Conservation (phyloP, 225 moss, liverwort and hornwort genomes). For the Pleurozium schreberi region DNA sequence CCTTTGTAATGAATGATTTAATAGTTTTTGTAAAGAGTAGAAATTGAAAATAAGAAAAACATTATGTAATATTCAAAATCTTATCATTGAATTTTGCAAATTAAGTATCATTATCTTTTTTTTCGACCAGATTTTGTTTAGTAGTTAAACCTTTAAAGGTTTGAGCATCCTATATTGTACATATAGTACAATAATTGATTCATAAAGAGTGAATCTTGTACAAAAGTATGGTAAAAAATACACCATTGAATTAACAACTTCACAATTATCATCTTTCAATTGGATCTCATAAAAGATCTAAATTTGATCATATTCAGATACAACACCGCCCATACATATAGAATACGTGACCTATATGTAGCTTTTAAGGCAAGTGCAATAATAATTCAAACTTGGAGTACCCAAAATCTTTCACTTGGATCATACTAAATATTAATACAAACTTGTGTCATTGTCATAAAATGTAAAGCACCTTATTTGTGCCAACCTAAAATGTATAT, state of each 20-base stretch:
- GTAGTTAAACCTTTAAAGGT: neutral
- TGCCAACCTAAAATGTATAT: neutral
- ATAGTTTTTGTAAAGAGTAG: no score
- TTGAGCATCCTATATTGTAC: neutral
- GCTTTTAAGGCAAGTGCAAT: neutral
- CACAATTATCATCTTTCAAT: neutral
- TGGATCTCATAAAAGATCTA: neutral
- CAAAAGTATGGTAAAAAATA: neutral
- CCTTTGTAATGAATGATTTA: no score
- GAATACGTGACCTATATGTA: neutral
- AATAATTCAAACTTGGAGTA: neutral
- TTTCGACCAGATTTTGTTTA: rapidly evolving
- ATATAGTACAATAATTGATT: neutral
- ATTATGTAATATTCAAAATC: neutral
- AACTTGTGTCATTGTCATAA: neutral
- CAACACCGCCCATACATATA: rapidly evolving
- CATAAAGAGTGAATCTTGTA: neutral
- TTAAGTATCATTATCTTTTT: neutral
- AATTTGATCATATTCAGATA: neutral
- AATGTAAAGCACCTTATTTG: neutral
- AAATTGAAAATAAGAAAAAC: no score
- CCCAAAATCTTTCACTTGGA: neutral
- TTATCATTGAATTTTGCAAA: neutral
- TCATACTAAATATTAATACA: neutral
- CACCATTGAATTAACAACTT: neutral